phyloP scores from a whole-genome alignment of 2,329 filamentous ascomycete species.

The Arthrinium phaeospermum region DNA sequence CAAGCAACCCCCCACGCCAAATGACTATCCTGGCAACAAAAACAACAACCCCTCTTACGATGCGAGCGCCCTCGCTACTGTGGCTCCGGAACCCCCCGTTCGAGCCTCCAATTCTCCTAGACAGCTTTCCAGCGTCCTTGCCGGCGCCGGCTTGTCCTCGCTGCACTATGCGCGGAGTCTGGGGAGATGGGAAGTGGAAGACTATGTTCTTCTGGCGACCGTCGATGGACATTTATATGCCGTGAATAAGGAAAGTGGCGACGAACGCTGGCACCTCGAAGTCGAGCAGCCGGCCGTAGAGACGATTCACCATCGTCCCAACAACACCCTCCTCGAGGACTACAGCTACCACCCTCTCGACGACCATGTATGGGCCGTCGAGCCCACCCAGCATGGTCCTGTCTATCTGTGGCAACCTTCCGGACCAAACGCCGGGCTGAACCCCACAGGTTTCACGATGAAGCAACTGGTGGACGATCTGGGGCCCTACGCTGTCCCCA shows the following conservation, averaged over 20 bases:
- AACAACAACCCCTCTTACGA: conserved; percentile 51
- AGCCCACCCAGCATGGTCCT: conserved; percentile 84
- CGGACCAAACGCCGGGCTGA: conserved; percentile 60
- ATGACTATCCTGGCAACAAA: conserved; percentile 21
- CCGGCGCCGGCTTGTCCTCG: conserved; percentile 73
- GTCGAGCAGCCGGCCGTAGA: conserved; percentile 89
- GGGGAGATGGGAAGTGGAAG: conserved; percentile 99
- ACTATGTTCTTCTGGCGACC: conserved; percentile 99
- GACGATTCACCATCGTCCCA: conserved; percentile 79
- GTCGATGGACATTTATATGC: conserved; percentile 97
- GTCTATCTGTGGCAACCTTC: conserved; percentile 86
- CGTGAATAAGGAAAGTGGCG: conserved; percentile 84
- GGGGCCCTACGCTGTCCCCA: conserved; percentile 75
- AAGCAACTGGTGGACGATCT: conserved; percentile 87
- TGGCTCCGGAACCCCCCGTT: conserved; percentile 95
- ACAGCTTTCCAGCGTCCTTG: conserved; percentile 59
- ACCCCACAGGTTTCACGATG: conserved; percentile 74
- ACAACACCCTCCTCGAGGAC: conserved; percentile 62
- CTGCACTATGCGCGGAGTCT: conserved; percentile 94
- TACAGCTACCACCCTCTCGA: conserved; percentile 71
- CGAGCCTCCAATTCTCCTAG: conserved; percentile 86
- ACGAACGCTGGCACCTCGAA: conserved; percentile 83
- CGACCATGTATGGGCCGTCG: conserved; percentile 93
- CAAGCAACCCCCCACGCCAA: conserved; percentile 6
- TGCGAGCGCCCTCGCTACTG: conserved; percentile 96